phyloP scores from a whole-genome alignment of 1,284 basidiomycete species.

The Dichomitus squalens region DNA sequence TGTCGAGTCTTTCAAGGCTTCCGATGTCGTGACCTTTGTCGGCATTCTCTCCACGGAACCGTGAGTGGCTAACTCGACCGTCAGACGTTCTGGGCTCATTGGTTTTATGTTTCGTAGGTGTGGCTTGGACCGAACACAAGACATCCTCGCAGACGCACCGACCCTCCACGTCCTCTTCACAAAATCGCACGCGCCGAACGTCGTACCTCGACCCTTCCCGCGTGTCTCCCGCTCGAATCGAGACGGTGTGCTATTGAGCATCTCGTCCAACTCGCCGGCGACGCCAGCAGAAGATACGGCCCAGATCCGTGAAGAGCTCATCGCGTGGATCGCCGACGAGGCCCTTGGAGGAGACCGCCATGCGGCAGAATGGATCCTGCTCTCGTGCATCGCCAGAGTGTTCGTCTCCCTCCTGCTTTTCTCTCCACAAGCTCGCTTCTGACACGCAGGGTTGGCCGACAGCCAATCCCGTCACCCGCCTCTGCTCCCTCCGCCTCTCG shows the following conservation, averaged over 20 bases:
- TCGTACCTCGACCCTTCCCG: constrained; percentile 39
- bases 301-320: constrained; percentile 50
- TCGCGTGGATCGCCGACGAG: constrained; percentile 72
- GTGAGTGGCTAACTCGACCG: constrained; percentile 42
- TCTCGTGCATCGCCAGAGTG: constrained; percentile 69
- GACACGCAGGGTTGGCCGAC: constrained; percentile 3
- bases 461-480: constrained; percentile 73
- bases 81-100: too few relatives aligned
- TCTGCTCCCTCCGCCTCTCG: constrained; percentile 69
- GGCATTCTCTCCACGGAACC: constrained; percentile 68
- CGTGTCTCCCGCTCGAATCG: not conserved
- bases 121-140: constrained; percentile 22
- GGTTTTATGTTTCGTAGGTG: constrained; percentile 32
- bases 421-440: not conserved
- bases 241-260: not conserved
- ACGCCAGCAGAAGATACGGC: constrained; percentile 2
- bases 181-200: constrained; percentile 32
- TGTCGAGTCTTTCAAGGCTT: constrained; percentile 51
- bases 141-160: constrained; percentile 47
- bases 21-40: constrained; percentile 65
- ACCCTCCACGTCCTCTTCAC: constrained; percentile 72
- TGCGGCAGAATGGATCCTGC: constrained; percentile 79
- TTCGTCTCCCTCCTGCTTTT: constrained; percentile 39
- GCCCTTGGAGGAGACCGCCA: constrained; percentile 66
- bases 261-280: constrained; percentile 1